Evolutionary conservation across 495 filamentous ascomycete genomes (phyloP).

Genomic region (Penicillium coffeae): DNA sequence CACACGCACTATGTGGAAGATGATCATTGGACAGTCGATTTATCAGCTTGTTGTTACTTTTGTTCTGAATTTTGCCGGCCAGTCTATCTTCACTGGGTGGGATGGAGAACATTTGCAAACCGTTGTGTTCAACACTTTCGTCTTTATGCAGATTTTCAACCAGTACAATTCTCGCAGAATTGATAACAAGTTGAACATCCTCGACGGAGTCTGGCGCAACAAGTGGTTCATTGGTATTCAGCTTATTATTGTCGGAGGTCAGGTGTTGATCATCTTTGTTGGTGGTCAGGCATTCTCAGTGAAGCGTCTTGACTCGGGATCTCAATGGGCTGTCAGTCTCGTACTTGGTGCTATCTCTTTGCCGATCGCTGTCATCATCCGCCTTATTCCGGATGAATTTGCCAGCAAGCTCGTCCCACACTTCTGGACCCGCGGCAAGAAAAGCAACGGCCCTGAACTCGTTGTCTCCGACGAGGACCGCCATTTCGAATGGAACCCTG

Average conservation of each 20-base stretch:
- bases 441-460: constrained; percentile 38
- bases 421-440: constrained; percentile 44
- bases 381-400: constrained; percentile 69
- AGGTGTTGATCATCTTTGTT: constrained; percentile 74
- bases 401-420: constrained; percentile 52
- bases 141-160: constrained; percentile 96
- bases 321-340: constrained; percentile 72
- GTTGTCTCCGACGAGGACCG: constrained; percentile 73
- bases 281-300: constrained; percentile 70
- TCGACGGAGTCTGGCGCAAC: constrained; percentile 78
- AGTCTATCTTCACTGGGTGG: constrained; percentile 59
- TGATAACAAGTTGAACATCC: constrained; percentile 87
- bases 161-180: constrained; percentile 73
- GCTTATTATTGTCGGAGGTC: constrained; percentile 76
- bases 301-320: constrained; percentile 50
- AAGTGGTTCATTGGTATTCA: constrained; percentile 81
- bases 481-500: constrained; percentile 60
- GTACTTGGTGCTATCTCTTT: constrained; percentile 67
- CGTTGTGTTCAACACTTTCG: constrained; percentile 85
- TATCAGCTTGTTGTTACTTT: constrained; percentile 80
- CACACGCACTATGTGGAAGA: constrained; percentile 85
- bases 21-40: constrained; percentile 83
- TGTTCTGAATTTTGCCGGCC: constrained; percentile 71
- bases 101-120: constrained; percentile 48
- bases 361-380: constrained; percentile 67